Evolutionary conservation across 1,284 basidiomycete species (phyloP).

Genomic region (Leccinum subrobustum): DNA sequence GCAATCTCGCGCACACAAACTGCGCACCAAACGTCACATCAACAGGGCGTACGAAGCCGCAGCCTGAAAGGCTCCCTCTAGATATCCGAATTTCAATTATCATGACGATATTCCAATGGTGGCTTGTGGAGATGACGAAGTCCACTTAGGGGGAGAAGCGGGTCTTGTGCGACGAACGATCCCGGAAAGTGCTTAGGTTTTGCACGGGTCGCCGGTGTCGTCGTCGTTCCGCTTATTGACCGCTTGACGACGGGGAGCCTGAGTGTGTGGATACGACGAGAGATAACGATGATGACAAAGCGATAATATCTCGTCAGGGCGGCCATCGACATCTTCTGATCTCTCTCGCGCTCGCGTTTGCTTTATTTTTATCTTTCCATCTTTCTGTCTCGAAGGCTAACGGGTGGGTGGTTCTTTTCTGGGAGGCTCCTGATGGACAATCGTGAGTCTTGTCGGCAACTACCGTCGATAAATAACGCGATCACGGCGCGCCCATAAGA

Average conservation of each 20-base stretch:
- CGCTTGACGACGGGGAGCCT: not conserved
- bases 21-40: not conserved
- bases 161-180: not conserved
- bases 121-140: not conserved
- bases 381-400: not conserved
- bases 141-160: not conserved
- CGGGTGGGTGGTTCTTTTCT: not conserved
- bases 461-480: not conserved
- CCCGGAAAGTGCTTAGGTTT: not conserved
- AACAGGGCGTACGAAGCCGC: not conserved
- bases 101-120: not conserved
- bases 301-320: not conserved
- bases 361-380: not conserved
- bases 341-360: not conserved
- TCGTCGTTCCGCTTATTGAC: not conserved
- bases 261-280: not conserved
- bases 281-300: not conserved
- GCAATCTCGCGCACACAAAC: not conserved
- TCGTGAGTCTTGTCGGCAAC: not conserved
- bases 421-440: not conserved
- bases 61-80: not conserved
- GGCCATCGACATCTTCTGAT: not conserved
- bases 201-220: not conserved
- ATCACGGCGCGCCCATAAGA: not conserved
- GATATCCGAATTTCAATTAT: conserved; percentile 4